Evolutionary conservation across 2,329 filamentous ascomycete species (phyloP).

Genomic region (Xylaria sp.): DNA sequence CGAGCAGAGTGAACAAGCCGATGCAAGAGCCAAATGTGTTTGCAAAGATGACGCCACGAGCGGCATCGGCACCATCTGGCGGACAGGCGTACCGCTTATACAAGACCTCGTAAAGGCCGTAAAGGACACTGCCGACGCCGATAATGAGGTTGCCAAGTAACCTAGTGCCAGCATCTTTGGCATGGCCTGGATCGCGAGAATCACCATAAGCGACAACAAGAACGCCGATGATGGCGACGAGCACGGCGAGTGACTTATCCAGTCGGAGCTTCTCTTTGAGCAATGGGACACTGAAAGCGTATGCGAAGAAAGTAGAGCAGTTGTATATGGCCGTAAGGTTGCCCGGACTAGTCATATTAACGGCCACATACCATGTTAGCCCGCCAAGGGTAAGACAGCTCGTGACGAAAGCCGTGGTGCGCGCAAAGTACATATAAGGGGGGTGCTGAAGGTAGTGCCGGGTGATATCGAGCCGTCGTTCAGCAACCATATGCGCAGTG

Average conservation of each 20-base stretch:
- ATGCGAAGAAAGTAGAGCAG: constrained; percentile 98
- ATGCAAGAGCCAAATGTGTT: constrained; percentile 91
- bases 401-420: constrained; percentile 82
- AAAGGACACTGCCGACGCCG: constrained; percentile 86
- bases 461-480: constrained; percentile 72
- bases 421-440: constrained; percentile 72
- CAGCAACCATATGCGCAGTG: constrained; percentile 81
- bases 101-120: constrained; percentile 95
- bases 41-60: constrained; percentile 94
- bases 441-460: constrained; percentile 47
- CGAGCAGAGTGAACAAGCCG: constrained; percentile 80
- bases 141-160: constrained; percentile 91
- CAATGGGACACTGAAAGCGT: constrained; percentile 92
- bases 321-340: constrained; percentile 99
- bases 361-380: constrained; percentile 93
- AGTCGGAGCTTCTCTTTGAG: constrained; percentile 82
- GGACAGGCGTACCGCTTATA: constrained; percentile 95
- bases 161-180: constrained; percentile 62
- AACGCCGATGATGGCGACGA: constrained; percentile 86
- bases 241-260: constrained; percentile 86
- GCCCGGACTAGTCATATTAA: constrained; percentile 88
- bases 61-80: constrained; percentile 77
- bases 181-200: constrained; percentile 51
- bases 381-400: constrained; percentile 87
- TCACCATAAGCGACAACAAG: constrained; percentile 96